These are phyloP conservation scores for Collariella sp. DNA, from an alignment of 495 filamentous ascomycete genomes.

Conservation along the genomic window DNA sequence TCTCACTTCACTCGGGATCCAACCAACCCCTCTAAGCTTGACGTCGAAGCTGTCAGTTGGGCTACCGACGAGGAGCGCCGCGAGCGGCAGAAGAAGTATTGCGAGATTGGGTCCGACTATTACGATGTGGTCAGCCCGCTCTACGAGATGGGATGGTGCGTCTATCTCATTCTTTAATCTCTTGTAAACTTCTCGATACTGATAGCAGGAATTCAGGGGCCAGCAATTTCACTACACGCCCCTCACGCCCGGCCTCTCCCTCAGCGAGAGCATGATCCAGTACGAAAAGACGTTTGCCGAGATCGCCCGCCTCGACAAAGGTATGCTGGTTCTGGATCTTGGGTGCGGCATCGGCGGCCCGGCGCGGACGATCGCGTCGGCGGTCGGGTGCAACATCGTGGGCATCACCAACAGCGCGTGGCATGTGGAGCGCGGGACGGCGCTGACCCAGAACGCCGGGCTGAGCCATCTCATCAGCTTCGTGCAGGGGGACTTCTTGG, in stretches of 20 bases:
- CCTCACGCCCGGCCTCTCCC: slow-evolving; percentile 10
- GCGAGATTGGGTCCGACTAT: slow-evolving; percentile 10
- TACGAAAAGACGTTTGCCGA: slow-evolving; percentile 15
- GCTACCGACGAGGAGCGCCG: slow-evolving; percentile 10
- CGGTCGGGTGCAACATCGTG: slow-evolving; percentile 7
- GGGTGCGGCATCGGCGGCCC: slow-evolving; percentile 18
- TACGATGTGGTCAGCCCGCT: slow-evolving; percentile 8
- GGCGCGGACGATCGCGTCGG: slow-evolving; percentile 7
- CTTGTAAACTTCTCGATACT: too few species aligned
- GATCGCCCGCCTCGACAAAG: slow-evolving; percentile 8
- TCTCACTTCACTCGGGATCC: slow-evolving; percentile 5
- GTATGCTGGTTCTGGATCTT: slow-evolving; percentile 15
- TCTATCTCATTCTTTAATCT: background rate
- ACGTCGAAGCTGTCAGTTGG: slow-evolving; percentile 8
- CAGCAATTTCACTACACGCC: slow-evolving; percentile 19
- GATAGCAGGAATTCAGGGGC: slow-evolving; percentile 4
- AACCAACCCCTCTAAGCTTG: background rate
- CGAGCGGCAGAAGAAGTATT: slow-evolving; percentile 7
- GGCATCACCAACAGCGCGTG: slow-evolving; percentile 17
- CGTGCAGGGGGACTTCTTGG: slow-evolving; percentile 10
- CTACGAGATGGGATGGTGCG: slow-evolving; percentile 13
- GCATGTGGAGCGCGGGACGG: slow-evolving; percentile 15
- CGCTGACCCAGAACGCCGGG: slow-evolving; percentile 9
- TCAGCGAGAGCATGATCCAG: slow-evolving; percentile 13
- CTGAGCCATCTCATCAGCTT: slow-evolving; percentile 3